A percentile compares a stretch with the other conserved stretches of the same genome.
Evolutionary conservation across 441 rosid species (phyloP).

Genomic region (Gossypium aridum): DNA sequence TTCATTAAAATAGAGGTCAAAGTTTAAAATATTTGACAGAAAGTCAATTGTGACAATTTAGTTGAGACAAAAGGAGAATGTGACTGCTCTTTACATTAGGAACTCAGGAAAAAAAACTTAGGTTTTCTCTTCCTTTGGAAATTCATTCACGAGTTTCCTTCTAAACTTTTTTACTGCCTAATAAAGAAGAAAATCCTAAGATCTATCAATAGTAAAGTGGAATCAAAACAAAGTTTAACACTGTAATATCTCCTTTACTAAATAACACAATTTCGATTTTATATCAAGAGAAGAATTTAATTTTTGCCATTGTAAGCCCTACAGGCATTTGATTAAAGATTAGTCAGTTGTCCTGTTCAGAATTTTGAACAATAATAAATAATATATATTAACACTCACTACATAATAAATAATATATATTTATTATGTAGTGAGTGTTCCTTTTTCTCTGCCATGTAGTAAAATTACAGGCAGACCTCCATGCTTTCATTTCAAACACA

Average conservation of each 20-base stretch:
- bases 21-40: neutral
- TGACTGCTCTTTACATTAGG: neutral
- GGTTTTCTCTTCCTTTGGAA: neutral
- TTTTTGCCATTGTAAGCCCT: neutral
- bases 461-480: neutral
- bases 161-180: neutral
- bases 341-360: neutral
- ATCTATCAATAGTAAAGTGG: neutral
- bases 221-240: neutral
- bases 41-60: neutral
- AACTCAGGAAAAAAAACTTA: neutral
- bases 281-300: neutral
- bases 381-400: neutral
- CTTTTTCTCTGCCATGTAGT: neutral
- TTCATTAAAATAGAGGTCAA: neutral
- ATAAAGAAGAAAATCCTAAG: neutral
- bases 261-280: neutral
- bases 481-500: conserved; percentile 7
- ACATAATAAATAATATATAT: neutral
- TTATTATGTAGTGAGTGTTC: neutral
- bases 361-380: neutral
- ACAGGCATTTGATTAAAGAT: neutral
- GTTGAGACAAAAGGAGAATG: neutral
- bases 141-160: neutral
- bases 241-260: neutral